Conservation (phyloP, 2,329 filamentous ascomycete species). For the Fusarium austroafricanum region DNA sequence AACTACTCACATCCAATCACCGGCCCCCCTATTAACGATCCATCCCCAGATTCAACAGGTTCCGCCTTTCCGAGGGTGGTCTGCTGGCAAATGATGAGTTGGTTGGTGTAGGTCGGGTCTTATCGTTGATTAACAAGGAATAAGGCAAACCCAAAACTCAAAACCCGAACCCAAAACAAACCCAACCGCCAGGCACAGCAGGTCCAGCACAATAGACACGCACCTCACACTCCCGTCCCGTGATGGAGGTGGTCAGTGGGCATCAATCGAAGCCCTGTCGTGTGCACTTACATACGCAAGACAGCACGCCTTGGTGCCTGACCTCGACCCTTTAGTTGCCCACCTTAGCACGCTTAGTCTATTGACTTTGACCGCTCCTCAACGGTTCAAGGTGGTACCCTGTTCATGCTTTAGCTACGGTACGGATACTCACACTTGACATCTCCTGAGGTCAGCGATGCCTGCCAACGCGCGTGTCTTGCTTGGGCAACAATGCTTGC, state of each 20-base stretch:
- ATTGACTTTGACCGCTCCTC: slow-evolving; percentile 51
- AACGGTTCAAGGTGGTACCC: slow-evolving; percentile 50
- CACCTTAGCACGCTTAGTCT: slow-evolving; percentile 8
- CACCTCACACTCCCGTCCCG: slow-evolving; percentile 15
- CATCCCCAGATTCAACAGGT: slow-evolving; percentile 18
- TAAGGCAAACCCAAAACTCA: slow-evolving; percentile 1
- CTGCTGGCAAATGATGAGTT: slow-evolving; percentile 25
- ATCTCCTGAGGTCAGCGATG: slow-evolving; percentile 46
- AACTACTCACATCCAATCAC: slow-evolving; percentile 24
- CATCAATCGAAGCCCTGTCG: slow-evolving; percentile 46
- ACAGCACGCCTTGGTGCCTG: slow-evolving; percentile 47
- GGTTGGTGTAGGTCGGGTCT: slow-evolving; percentile 6
- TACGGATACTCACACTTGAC: slow-evolving; percentile 25
- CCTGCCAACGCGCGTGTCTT: slow-evolving; percentile 40
- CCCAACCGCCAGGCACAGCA: slow-evolving; percentile 29
- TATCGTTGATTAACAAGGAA: too few relatives aligned
- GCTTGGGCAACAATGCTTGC: slow-evolving; percentile 51
- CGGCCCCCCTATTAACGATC: slow-evolving; percentile 9
- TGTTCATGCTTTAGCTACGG: slow-evolving; percentile 19
- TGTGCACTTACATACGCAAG: slow-evolving; percentile 43
- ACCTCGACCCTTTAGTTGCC: slow-evolving; percentile 23
- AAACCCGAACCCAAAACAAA: slow-evolving; percentile 9
- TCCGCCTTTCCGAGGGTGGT: slow-evolving; percentile 22
- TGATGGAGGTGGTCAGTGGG: slow-evolving; percentile 45
- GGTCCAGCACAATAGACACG: not conserved